phyloP scores from a whole-genome alignment of 768 basidiomycete species.

The Strobilomyces confusus region DNA sequence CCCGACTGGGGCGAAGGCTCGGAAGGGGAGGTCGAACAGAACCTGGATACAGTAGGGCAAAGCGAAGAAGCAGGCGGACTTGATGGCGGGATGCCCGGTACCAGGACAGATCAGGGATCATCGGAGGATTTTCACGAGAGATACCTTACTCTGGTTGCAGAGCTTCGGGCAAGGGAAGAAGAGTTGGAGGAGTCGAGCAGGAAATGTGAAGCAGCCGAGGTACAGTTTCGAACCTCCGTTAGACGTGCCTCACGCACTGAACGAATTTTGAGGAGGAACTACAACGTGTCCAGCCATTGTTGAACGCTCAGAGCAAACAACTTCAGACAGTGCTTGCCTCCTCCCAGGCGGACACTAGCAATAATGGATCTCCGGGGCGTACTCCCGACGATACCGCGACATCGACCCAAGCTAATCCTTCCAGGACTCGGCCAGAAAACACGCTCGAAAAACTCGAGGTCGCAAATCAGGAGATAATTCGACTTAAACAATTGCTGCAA shows the following conservation, averaged over 20 bases:
- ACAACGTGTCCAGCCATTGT: slow-evolving; percentile 8
- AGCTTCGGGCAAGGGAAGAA: slow-evolving; percentile 20
- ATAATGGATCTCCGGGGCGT: slow-evolving; percentile 1
- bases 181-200: slow-evolving; percentile 16
- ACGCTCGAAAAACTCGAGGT: slow-evolving; percentile 9
- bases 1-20: slow-evolving; percentile 17
- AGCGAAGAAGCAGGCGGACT: slow-evolving; percentile 16
- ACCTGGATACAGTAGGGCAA: slow-evolving; percentile 13
- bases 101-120: slow-evolving; percentile 10
- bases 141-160: slow-evolving; percentile 14
- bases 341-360: slow-evolving; percentile 1
- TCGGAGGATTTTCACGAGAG: slow-evolving; percentile 7
- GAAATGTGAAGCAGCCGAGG: slow-evolving; percentile 17
- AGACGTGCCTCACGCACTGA: slow-evolving; percentile 7
- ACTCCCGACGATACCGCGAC: slow-evolving; percentile 6
- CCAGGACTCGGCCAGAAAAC: slow-evolving; percentile 4
- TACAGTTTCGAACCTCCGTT: slow-evolving; percentile 10
- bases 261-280: slow-evolving; percentile 18
- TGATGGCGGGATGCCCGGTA: slow-evolving; percentile 1
- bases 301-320: slow-evolving; percentile 19
- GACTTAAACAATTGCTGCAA: slow-evolving; percentile 18
- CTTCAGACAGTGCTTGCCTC: slow-evolving; percentile 15
- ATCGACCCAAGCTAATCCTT: neutral
- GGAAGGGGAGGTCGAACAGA: slow-evolving; percentile 25
- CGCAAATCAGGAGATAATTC: slow-evolving; percentile 16